Conservation (phyloP, 139 green algal species). For the Tetradesmus lagerheimii region DNA sequence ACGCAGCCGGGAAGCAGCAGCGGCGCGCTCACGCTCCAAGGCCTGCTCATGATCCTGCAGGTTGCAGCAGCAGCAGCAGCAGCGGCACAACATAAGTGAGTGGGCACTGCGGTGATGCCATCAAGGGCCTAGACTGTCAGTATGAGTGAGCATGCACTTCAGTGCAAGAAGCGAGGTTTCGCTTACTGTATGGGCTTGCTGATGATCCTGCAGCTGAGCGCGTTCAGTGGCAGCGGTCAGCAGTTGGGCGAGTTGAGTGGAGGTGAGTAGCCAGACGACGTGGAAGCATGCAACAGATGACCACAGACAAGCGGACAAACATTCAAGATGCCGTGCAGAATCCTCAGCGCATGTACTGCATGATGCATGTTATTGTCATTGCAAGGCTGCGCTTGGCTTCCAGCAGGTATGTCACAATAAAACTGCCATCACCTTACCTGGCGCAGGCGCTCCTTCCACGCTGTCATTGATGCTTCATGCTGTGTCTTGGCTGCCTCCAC, state of each 20-base stretch:
- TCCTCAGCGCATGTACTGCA: no score
- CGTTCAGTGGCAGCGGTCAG: no score
- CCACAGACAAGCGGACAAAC: no score
- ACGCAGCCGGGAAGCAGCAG: constrained; percentile 48
- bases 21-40: constrained; percentile 63
- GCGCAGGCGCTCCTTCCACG: constrained; percentile 36
- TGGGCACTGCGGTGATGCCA: no score
- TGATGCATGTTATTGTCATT: not conserved
- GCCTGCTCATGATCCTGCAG: constrained; percentile 65
- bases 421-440: constrained; percentile 12
- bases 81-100: not conserved
- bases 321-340: no score
- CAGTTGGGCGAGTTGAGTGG: no score
- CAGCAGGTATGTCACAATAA: not conserved
- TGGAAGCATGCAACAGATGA: no score
- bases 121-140: not conserved
- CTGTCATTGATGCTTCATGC: constrained; percentile 27
- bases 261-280: no score
- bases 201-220: no score
- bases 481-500: constrained; percentile 36
- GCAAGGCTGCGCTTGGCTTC: not conserved
- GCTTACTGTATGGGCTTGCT: no score
- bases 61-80: not conserved
- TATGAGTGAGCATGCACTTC: not conserved
- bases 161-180: no score